A percentile compares a stretch with the other conserved stretches of the same genome.
Conservation (phyloP, 441 rosid species). For the Aleurites moluccanus region DNA sequence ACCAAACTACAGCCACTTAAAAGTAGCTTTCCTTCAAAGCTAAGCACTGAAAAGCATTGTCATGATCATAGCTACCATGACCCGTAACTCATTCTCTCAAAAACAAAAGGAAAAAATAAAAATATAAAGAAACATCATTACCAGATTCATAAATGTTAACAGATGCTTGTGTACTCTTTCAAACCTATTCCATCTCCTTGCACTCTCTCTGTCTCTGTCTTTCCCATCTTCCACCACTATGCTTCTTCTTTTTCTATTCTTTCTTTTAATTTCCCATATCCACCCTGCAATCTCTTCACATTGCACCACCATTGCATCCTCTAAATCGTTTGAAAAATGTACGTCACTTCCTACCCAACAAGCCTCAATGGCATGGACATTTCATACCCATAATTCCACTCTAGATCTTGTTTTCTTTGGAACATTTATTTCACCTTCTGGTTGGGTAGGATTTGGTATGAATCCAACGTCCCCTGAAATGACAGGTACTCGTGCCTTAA, state of each 20-base stretch:
- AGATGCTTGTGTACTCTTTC: constrained; percentile 22
- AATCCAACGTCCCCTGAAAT: constrained; percentile 73
- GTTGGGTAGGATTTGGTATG: constrained; percentile 93
- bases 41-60: constrained; percentile 26
- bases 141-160: constrained; percentile 35
- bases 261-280: constrained; percentile 36
- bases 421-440: constrained; percentile 87
- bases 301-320: constrained; percentile 58
- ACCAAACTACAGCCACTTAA: constrained; percentile 21
- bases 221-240: constrained; percentile 18
- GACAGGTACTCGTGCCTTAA: constrained; percentile 77
- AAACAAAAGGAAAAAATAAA: not conserved
- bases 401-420: constrained; percentile 86
- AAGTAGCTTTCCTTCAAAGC: constrained; percentile 51
- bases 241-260: constrained; percentile 26
- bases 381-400: constrained; percentile 69
- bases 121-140: constrained; percentile 4
- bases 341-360: constrained; percentile 82
- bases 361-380: constrained; percentile 93
- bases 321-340: constrained; percentile 69
- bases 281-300: constrained; percentile 42
- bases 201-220: not conserved
- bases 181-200: not conserved
- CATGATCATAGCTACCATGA: constrained; percentile 17
- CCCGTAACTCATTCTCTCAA: constrained; percentile 6